These are phyloP conservation scores for Aspergillus haitiensis DNA, from an alignment of 495 filamentous ascomycete genomes.

Conservation along the genomic window DNA sequence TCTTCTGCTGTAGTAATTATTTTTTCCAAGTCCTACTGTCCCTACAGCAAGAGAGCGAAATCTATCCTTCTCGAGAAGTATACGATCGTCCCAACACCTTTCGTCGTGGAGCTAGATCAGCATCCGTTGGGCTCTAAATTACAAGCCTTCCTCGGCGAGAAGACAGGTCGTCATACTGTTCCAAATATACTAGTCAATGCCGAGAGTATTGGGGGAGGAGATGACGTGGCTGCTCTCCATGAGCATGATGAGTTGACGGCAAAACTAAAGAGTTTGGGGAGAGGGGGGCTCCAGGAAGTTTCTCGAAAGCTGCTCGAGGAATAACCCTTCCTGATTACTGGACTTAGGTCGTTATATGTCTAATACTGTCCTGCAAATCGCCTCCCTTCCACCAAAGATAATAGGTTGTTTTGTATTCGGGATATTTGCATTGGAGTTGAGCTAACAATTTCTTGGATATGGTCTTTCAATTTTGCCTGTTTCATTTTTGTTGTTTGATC, in stretches of 20 bases:
- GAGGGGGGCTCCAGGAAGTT: constrained; percentile 63
- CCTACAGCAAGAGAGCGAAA: constrained; percentile 80
- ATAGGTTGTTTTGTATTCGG: not conserved
- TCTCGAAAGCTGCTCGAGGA: constrained; percentile 19
- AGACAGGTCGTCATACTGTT: constrained; percentile 80
- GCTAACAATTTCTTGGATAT: not conserved
- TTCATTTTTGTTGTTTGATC: too few relatives aligned
- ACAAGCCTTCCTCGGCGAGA: constrained; percentile 65
- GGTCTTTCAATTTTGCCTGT: not conserved
- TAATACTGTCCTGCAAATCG: not conserved
- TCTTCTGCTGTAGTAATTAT: constrained; percentile 67
- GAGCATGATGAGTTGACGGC: constrained; percentile 64
- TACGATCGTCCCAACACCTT: constrained; percentile 75
- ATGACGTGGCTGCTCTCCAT: constrained; percentile 78
- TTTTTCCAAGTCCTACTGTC: constrained; percentile 94
- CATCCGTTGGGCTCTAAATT: constrained; percentile 71
- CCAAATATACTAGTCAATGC: constrained; percentile 90
- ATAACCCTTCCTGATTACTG: not conserved
- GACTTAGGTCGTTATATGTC: not conserved
- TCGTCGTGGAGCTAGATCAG: constrained; percentile 87
- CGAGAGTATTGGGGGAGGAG: constrained; percentile 85
- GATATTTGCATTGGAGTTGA: not conserved
- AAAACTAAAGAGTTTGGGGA: constrained; percentile 71
- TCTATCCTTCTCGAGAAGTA: constrained; percentile 77
- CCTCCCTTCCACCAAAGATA: not conserved